Conservation (phyloP, 2,329 filamentous ascomycete species). For the Claviceps cyperi region DNA sequence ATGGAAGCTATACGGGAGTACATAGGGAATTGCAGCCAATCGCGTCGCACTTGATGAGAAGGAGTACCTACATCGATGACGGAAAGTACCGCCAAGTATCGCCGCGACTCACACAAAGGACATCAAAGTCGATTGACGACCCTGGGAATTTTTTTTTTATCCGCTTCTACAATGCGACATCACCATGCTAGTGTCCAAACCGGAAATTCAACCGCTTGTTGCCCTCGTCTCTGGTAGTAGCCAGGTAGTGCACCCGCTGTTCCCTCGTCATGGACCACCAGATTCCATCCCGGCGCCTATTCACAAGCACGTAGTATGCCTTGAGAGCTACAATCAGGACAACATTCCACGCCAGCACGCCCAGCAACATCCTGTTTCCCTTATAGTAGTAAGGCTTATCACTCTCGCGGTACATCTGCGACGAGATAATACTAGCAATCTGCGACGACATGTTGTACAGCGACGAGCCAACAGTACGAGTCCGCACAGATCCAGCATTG, state of each 20-base stretch:
- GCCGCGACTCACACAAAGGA: too few relatives aligned
- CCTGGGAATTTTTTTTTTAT: too few relatives aligned
- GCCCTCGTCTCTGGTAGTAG: conserved; percentile 27
- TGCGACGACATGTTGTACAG: conserved; percentile 36
- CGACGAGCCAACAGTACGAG: conserved; percentile 41
- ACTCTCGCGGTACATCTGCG: conserved; percentile 26
- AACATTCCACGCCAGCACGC: conserved; percentile 32
- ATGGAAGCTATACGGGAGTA: too few relatives aligned
- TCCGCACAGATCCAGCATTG: conserved; percentile 44
- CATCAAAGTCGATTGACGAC: too few relatives aligned
- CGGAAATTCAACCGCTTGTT: conserved; percentile 30
- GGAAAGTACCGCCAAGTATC: too few relatives aligned
- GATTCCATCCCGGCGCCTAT: conserved; percentile 25
- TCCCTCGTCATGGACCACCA: conserved; percentile 34
- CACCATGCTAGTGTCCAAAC: conserved; percentile 19
- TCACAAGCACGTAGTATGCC: conserved; percentile 35
- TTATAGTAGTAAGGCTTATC: conserved; percentile 18
- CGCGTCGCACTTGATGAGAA: too few relatives aligned
- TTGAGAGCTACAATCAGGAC: conserved; percentile 33
- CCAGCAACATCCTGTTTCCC: conserved; percentile 37
- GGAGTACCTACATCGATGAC: too few relatives aligned
- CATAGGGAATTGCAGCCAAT: too few relatives aligned
- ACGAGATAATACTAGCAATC: conserved; percentile 17
- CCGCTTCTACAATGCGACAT: too few relatives aligned
- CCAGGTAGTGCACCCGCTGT: conserved; percentile 18